Evolutionary conservation across 2,329 filamentous ascomycete species (phyloP).

Genomic region (Paecilomyces sp.): DNA sequence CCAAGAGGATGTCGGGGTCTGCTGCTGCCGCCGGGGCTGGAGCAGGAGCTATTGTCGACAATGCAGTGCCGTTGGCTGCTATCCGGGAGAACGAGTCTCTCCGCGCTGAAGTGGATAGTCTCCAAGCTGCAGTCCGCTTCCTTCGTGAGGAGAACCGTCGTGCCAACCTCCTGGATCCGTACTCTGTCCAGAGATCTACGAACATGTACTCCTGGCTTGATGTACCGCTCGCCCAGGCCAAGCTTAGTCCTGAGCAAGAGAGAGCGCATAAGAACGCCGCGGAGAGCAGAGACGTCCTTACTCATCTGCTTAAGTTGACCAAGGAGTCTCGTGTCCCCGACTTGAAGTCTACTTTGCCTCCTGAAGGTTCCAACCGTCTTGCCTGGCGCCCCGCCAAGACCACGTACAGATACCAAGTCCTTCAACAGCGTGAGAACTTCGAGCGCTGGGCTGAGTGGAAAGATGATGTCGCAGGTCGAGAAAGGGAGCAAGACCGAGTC

Average conservation of each 20-base stretch:
- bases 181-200: constrained; percentile 32
- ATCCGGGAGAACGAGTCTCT: constrained; percentile 38
- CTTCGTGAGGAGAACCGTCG: constrained; percentile 39
- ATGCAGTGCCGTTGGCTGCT: constrained; percentile 29
- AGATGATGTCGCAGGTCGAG: constrained; percentile 31
- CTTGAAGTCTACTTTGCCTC: constrained; percentile 26
- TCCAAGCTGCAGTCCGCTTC: constrained; percentile 41
- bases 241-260: constrained; percentile 19
- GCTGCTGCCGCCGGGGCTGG: constrained; percentile 26
- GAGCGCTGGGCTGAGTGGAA: constrained; percentile 41
- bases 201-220: constrained; percentile 39
- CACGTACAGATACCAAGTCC: constrained; percentile 36
- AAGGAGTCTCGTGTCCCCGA: constrained; percentile 34
- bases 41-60: constrained; percentile 32
- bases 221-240: constrained; percentile 27
- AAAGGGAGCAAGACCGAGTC: constrained; percentile 29
- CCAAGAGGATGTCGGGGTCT: constrained; percentile 34
- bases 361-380: constrained; percentile 18
- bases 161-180: constrained; percentile 32
- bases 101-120: constrained; percentile 34
- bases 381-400: constrained; percentile 36
- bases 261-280: constrained; percentile 27
- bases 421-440: constrained; percentile 39
- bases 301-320: constrained; percentile 35
- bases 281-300: constrained; percentile 36